phyloP scores from a whole-genome alignment of 2,329 filamentous ascomycete genomes.

The Amauroascus verrucosus region DNA sequence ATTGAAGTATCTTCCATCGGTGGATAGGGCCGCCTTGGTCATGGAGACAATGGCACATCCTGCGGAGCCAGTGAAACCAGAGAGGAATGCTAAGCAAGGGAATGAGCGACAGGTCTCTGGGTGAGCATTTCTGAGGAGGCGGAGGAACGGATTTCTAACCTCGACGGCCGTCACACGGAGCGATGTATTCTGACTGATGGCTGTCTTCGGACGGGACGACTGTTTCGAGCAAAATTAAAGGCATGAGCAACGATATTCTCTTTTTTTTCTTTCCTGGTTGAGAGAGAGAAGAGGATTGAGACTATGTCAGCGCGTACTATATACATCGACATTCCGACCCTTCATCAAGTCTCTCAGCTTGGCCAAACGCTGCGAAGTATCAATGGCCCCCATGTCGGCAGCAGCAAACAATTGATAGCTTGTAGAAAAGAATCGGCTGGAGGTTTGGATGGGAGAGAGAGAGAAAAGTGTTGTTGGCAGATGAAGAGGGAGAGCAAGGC shows the following conservation, averaged over 20 bases:
- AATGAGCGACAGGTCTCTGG: conserved; percentile 7
- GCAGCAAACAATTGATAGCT: conserved; percentile 28
- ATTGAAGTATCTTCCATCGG: conserved; percentile 96
- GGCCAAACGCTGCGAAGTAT: conserved; percentile 66
- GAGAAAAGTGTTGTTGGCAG: conserved; percentile 2
- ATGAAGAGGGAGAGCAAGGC: conserved; percentile 8
- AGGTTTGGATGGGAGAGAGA: conserved; percentile 19
- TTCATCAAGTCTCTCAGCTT: conserved; percentile 78
- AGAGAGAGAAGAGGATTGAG: conserved; percentile 12
- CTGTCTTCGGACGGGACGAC: conserved; percentile 95
- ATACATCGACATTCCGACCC: conserved; percentile 76
- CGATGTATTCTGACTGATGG: conserved; percentile 96
- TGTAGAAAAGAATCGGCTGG: conserved; percentile 31
- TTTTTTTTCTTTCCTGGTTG: conserved; percentile 5
- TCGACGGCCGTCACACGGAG: conserved; percentile 83
- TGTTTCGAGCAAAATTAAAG: conserved; percentile 33
- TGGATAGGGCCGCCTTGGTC: conserved; percentile 79
- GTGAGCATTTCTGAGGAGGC: background rate
- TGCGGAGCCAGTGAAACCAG: conserved; percentile 87
- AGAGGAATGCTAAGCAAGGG: conserved; percentile 58
- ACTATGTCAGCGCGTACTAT: conserved; percentile 52
- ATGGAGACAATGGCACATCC: conserved; percentile 82
- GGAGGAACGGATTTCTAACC: conserved; percentile 33
- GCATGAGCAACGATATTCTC: conserved; percentile 30
- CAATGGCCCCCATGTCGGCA: conserved; percentile 64